Base-by-base conservation (phyloP, 2,329 filamentous ascomycete genomes). In the Fusarium tupiense region DNA sequence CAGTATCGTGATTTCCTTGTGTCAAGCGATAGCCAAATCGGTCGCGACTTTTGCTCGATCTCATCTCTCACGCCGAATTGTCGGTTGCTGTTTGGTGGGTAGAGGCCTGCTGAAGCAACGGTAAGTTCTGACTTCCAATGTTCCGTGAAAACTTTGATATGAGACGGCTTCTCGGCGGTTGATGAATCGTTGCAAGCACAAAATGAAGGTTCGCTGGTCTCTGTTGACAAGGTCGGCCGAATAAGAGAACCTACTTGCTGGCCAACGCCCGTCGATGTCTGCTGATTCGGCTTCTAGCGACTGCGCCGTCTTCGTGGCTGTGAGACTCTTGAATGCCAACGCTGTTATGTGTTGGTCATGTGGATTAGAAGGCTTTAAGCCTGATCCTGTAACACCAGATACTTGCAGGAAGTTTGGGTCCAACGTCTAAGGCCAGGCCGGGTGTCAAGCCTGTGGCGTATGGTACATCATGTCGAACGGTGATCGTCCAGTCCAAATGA, bases 131-230 rank as follows among this genome's bases (percentile, higher is more conserved):
- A 19, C 16, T 19, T 37, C 35, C 16, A 5, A 37, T 0, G 0
- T 37, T 19, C 8, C 17, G 8, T 37, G 35, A 37, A 19, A 37
- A 1, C 3, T 5, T 2, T 37, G 35, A 37, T 37, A 19, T 0
- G 0, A 37, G 5, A 37, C 0, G 35, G 9, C 0, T 10, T 37
- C 1, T 0, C 1, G 16, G 35, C 35, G 9, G 16, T 5, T 5
- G 16, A 37, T 37, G 16, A 37, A 5, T 9, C 3, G 16, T 19
- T 37, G 0, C 35, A 37, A 16, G 16, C 35, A 37, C 16, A 10
- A 2, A 19, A 37, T 37, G 17, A 37, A 37, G 0, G 3, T 37
- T 0, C 8, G 35, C 5, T 37, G 16, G 16, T 0, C 16, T 37
- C 5, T 37, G 16, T 5, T 37, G 33, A 37, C 35, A 10, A 37